Percentiles rank a stretch among this genome's conserved stretches.
These are phyloP conservation scores for Fomitiporia mediterranea DNA, from an alignment of 1,284 basidiomycete genomes.

Conservation along the genomic window DNA sequence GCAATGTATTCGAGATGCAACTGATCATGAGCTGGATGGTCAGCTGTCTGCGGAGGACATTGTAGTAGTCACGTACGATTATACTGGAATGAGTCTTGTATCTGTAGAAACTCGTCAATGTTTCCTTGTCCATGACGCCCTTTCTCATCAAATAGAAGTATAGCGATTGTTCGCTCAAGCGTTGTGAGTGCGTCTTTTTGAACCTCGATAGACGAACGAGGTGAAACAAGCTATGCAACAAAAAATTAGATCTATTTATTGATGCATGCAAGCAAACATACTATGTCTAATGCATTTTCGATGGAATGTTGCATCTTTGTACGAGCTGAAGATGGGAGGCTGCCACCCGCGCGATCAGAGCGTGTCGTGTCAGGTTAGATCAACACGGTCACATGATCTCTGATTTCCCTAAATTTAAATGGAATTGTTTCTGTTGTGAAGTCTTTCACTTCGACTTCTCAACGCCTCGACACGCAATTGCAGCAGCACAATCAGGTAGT, in stretches of 20 bases:
- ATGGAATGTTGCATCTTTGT: slow-evolving; percentile 27
- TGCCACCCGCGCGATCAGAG: slow-evolving; percentile 18
- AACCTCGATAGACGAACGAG: slow-evolving; percentile 44
- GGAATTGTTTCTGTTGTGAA: no score
- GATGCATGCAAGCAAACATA: slow-evolving; percentile 31
- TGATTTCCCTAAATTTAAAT: no score
- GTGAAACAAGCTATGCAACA: slow-evolving; percentile 50
- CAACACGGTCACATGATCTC: slow-evolving; percentile 1
- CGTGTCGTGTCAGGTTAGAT: not conserved
- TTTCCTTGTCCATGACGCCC: slow-evolving; percentile 34
- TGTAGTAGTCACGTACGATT: slow-evolving; percentile 61
- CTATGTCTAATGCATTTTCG: slow-evolving; percentile 63
- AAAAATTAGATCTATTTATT: not conserved
- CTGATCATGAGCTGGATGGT: slow-evolving; percentile 32
- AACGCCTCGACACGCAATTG: no score
- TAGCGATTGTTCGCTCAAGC: slow-evolving; percentile 57
- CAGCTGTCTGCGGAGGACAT: no score
- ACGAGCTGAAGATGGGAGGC: slow-evolving; percentile 17
- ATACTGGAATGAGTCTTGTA: slow-evolving; percentile 73
- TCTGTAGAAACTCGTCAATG: slow-evolving; percentile 41
- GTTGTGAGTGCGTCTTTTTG: slow-evolving; percentile 49
- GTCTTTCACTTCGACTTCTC: no score
- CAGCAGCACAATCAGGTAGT: no score
- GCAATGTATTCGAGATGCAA: slow-evolving; percentile 52
- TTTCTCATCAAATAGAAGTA: slow-evolving; percentile 45